Evolutionary conservation across 345 rosid genomes (phyloP).

Genomic region (Hypericum androsaemum): DNA sequence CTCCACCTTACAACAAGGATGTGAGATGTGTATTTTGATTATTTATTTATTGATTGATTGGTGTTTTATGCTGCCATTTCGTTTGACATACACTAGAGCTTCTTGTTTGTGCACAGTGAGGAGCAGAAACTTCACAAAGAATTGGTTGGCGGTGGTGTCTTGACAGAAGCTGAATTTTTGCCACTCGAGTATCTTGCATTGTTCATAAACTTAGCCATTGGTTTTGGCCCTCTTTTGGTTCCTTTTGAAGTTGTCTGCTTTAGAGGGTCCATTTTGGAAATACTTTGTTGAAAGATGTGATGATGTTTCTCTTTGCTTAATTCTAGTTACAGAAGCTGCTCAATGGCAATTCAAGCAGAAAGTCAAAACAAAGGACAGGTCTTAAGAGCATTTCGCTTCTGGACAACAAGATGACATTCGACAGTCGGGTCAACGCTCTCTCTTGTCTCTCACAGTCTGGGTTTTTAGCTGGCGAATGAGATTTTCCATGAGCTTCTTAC

Average conservation of each 20-base stretch:
- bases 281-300: conserved; percentile 1
- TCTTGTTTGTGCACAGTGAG: conserved; percentile 31
- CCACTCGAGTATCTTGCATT: neutral
- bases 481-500: neutral
- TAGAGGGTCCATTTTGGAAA: neutral
- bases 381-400: conserved; percentile 82
- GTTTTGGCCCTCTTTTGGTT: neutral
- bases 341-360: conserved; percentile 47
- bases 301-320: conserved; percentile 8
- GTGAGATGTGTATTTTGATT: too few relatives aligned
- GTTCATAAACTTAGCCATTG: neutral
- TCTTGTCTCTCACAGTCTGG: neutral
- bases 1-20: too few relatives aligned
- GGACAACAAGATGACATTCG: conserved; percentile 64
- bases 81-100: too few relatives aligned
- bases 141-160: conserved; percentile 47
- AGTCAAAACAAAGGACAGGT: conserved; percentile 69
- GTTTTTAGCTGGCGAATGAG: conserved; percentile 3
- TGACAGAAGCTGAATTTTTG: conserved; percentile 75
- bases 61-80: too few relatives aligned
- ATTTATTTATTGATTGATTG: too few relatives aligned
- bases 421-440: conserved; percentile 57
- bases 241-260: conserved; percentile 3
- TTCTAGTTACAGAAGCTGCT: conserved; percentile 56
- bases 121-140: conserved; percentile 68